Evolutionary conservation across 306 rosid genomes (phyloP), one percentile per base, ranked within the genome.

Genomic region (Quercus dentata): DNA sequence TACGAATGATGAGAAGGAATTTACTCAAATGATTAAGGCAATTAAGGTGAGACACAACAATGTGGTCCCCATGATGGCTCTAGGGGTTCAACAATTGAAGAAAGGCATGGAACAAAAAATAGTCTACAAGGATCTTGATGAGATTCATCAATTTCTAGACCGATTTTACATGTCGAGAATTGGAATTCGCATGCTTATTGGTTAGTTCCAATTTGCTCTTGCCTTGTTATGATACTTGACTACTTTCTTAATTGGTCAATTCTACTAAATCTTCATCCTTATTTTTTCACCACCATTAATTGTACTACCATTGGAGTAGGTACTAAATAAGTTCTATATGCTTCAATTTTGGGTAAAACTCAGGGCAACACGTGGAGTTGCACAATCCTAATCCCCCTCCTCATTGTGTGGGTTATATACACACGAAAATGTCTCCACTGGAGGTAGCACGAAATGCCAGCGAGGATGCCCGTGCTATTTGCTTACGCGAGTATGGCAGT

Each of bases 351-450:
- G 68, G 55, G 35, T 81, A 76, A 56, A 52, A 76, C 87, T 83
- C 87, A 95, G 99, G 99, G 76, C 99, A 95, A 91, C 99, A 95
- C 12, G 98, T 95, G 46, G 99, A 95, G 86, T 85, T 93, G 89
- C 99, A 93, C 86, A 93, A 93, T 85, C 97, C 98, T 79, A 89
- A 93, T 46, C 99, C 98, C 28, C 84, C 88, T 75, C 98, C 92
- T 46, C 80, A 91, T 71, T 81, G 88, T 12, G 91, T 95, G 27
- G 99, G 99, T 70, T 95, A 95, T 78, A 95, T 95, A 78, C 87
- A 95, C 64, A 93, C 98, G 30, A 93, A 84, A 87, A 95, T 87
- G 97, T 95, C 99, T 55, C 99, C 99, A 0, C 28, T 91, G 78
- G 90, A 80, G 88, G 92, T 95, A 38, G 96, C 94, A 4, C 87